These are phyloP conservation scores for Diaporthe citriasiana DNA, from an alignment of 2,329 filamentous ascomycete species.

Conservation along the genomic window DNA sequence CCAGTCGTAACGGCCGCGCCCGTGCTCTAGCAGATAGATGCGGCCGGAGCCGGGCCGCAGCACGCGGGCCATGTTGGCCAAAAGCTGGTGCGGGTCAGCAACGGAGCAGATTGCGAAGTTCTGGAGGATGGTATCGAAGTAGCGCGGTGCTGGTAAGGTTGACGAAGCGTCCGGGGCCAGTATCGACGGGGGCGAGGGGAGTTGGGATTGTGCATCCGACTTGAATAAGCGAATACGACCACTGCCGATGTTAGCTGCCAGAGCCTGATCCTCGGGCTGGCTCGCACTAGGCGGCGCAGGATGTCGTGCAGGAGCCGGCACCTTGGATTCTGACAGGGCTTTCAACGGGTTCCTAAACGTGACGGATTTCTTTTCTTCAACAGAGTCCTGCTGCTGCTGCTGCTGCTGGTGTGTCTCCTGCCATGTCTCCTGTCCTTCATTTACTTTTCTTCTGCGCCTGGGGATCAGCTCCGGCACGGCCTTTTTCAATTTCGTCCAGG, in stretches of 20 bases:
- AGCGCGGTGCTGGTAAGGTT: conserved; percentile 46
- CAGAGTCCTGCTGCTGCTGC: conserved; percentile 21
- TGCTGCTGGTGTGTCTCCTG: conserved; percentile 48
- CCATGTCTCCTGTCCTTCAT: conserved; percentile 29
- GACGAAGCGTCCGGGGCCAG: conserved; percentile 45
- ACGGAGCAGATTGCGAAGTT: conserved; percentile 77
- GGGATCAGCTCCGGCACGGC: conserved; percentile 56
- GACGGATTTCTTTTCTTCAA: conserved; percentile 13
- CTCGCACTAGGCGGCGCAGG: conserved; percentile 24
- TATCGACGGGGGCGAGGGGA: conserved; percentile 40
- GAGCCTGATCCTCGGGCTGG: conserved; percentile 35
- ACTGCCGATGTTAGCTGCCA: conserved; percentile 43
- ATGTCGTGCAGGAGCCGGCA: conserved; percentile 38
- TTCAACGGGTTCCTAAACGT: conserved; percentile 31
- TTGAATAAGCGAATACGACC: conserved; percentile 51
- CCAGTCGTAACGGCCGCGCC: conserved; percentile 67
- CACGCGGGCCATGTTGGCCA: conserved; percentile 66
- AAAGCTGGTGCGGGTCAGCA: conserved; percentile 66
- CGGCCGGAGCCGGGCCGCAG: conserved; percentile 69
- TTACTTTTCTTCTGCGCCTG: conserved; percentile 21
- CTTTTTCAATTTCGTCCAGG: conserved; percentile 63
- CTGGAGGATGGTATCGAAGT: conserved; percentile 75
- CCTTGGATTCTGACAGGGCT: conserved; percentile 47
- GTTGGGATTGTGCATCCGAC: conserved; percentile 47
- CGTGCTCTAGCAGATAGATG: conserved; percentile 75